phyloP scores from a whole-genome alignment of 176 grass and related monocot genomes.

The Puccinellia tenuiflora region DNA sequence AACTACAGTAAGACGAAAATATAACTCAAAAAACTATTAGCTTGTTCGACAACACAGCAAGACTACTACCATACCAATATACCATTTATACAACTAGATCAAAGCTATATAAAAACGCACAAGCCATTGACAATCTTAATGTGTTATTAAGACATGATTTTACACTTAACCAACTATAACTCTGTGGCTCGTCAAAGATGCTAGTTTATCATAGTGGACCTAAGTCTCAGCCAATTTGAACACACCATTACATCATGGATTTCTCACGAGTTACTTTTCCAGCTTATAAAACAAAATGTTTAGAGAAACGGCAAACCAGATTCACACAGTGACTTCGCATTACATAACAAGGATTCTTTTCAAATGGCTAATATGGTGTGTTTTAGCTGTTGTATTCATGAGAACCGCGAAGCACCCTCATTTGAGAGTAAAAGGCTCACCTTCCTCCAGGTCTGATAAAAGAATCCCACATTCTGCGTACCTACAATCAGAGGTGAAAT shows the following conservation, averaged over 20 bases:
- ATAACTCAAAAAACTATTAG: slow-evolving; percentile 11
- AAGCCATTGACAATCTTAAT: background rate
- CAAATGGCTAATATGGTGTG: background rate
- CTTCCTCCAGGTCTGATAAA: slow-evolving; percentile 85
- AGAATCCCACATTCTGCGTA: slow-evolving; percentile 94
- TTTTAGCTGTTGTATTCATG: background rate
- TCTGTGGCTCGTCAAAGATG: background rate
- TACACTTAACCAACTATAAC: background rate
- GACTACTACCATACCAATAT: background rate
- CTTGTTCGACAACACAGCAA: background rate
- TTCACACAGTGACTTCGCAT: background rate
- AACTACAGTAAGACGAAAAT: background rate
- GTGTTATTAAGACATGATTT: background rate
- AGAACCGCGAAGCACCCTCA: background rate
- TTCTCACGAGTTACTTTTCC: background rate
- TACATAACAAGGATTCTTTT: background rate
- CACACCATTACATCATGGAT: background rate
- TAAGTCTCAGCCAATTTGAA: background rate
- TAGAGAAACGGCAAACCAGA: background rate
- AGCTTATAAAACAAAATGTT: slow-evolving; percentile 4
- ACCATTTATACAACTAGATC: background rate
- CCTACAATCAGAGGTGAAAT: slow-evolving; percentile 52
- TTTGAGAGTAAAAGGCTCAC: slow-evolving; percentile 29
- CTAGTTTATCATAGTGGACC: background rate
- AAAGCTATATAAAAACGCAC: background rate